These are phyloP conservation scores for Tuber magnatum DNA, from an alignment of 495 filamentous ascomycete species.

Conservation along the genomic window DNA sequence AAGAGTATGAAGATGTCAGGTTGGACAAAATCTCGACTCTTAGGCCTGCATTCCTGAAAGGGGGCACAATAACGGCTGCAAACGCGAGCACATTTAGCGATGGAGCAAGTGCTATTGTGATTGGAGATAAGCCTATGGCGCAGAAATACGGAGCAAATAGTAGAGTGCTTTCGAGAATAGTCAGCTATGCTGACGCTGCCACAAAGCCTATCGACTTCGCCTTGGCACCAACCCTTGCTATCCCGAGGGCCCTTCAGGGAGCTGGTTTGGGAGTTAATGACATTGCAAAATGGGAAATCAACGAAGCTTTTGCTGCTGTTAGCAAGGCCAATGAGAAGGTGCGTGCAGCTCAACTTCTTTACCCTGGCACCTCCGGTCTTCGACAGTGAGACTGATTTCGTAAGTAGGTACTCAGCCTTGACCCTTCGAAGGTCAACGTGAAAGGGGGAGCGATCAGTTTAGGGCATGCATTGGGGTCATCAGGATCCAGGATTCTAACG, in stretches of 20 bases:
- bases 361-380: background rate
- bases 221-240: constrained; percentile 82
- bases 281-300: constrained; percentile 93
- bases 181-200: constrained; percentile 80
- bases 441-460: constrained; percentile 86
- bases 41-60: constrained; percentile 82
- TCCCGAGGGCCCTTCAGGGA: constrained; percentile 78
- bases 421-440: constrained; percentile 71
- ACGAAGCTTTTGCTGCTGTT: constrained; percentile 94
- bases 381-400: constrained; percentile 16
- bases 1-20: constrained; percentile 78
- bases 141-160: constrained; percentile 64
- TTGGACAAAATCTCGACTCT: constrained; percentile 74
- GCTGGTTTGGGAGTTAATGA: constrained; percentile 85
- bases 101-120: constrained; percentile 82
- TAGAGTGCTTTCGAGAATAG: constrained; percentile 74
- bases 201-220: constrained; percentile 94
- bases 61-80: constrained; percentile 88
- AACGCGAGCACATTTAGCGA: constrained; percentile 92
- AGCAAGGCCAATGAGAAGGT: constrained; percentile 93
- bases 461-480: constrained; percentile 92
- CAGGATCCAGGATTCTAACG: constrained; percentile 83
- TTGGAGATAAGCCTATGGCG: constrained; percentile 69
- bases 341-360: constrained; percentile 24
- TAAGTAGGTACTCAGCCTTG: constrained; percentile 65